Evolutionary conservation across 208 protist species (phyloP).

Genomic region (Strigomonas culicis): DNA sequence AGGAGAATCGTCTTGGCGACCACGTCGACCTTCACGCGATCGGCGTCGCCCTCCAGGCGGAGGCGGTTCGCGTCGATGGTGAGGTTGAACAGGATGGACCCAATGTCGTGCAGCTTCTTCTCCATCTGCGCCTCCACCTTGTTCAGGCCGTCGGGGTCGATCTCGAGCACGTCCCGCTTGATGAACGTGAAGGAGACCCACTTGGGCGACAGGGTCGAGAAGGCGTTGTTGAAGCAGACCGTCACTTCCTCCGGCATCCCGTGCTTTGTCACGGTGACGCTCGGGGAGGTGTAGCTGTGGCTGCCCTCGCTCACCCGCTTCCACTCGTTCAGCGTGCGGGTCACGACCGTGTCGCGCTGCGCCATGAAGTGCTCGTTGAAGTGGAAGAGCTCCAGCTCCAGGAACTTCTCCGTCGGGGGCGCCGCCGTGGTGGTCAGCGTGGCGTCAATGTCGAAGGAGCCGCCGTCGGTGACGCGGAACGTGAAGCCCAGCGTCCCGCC

Average conservation of each 20-base stretch:
- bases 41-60: constrained; percentile 35
- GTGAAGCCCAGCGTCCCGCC: constrained; percentile 54
- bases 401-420: constrained; percentile 26
- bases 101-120: constrained; percentile 46
- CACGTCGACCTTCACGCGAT: constrained; percentile 41
- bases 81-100: constrained; percentile 42
- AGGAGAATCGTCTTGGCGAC: constrained; percentile 35
- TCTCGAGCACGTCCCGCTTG: constrained; percentile 47
- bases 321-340: constrained; percentile 48
- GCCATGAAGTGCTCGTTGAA: constrained; percentile 32
- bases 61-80: constrained; percentile 38
- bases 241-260: constrained; percentile 58
- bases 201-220: constrained; percentile 58
- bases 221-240: constrained; percentile 69
- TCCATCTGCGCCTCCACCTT: constrained; percentile 50
- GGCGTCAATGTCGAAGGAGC: constrained; percentile 63
- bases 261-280: constrained; percentile 42
- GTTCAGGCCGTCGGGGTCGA: constrained; percentile 37
- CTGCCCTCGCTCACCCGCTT: constrained; percentile 45
- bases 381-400: constrained; percentile 34
- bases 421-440: constrained; percentile 34
- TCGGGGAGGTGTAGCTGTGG: constrained; percentile 59
- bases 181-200: constrained; percentile 56
- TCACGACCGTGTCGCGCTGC: constrained; percentile 29
- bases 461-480: constrained; percentile 73